A percentile compares a stretch with the other conserved stretches of the same genome.
phyloP scores from a whole-genome alignment of 179 eudicot genomes.

The Sideroxylon spinosum region DNA sequence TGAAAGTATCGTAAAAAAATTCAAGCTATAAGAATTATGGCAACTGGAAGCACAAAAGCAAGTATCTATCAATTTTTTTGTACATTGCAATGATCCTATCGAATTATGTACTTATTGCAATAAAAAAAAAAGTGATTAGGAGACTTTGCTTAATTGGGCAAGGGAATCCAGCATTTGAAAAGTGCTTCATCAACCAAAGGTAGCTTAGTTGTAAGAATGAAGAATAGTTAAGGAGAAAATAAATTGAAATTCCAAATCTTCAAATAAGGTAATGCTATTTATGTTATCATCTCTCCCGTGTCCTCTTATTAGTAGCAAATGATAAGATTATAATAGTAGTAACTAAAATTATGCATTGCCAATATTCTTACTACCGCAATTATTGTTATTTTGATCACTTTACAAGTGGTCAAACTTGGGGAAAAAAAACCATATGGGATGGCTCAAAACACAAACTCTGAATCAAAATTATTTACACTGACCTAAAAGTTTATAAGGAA shows the following conservation, averaged over 20 bases:
- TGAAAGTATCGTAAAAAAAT: background rate
- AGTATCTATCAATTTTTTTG: conserved; percentile 94
- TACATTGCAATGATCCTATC: conserved; percentile 97
- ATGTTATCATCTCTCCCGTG: background rate
- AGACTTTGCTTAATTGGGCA: conserved; percentile 99
- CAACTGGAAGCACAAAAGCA: conserved; percentile 5
- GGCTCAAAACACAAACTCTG: conserved; percentile 7
- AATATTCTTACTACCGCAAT: background rate
- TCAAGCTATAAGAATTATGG: conserved; percentile 5
- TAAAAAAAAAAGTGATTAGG: conserved; percentile 96
- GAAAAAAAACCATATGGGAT: background rate
- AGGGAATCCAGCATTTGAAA: conserved; percentile 98
- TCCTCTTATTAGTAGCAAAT: background rate
- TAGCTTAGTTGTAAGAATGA: conserved; percentile 13
- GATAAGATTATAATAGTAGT: background rate
- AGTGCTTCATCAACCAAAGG: conserved; percentile 63
- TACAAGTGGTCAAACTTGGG: background rate
- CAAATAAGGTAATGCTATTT: background rate
- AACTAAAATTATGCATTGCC: background rate
- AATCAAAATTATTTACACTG: background rate
- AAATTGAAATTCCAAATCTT: background rate
- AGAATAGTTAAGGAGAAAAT: background rate
- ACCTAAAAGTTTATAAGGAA: background rate
- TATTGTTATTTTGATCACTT: background rate
- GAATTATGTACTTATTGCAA: conserved; percentile 94